A percentile compares a stretch with the other conserved stretches of the same genome.
Evolutionary conservation across 805 yeast genomes (phyloP).

Genomic region (Pichia phayaonensis): DNA sequence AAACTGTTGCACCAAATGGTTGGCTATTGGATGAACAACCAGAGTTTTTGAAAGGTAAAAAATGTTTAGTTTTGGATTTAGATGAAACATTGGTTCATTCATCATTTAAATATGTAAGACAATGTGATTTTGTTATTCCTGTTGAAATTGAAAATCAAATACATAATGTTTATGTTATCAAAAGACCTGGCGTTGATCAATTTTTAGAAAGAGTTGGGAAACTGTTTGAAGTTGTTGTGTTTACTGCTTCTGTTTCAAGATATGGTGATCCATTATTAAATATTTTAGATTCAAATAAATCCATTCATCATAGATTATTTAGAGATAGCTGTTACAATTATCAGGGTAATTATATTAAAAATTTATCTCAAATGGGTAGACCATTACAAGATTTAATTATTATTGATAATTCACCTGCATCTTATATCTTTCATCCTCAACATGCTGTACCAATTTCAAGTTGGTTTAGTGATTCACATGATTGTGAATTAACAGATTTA

Average conservation of each 20-base stretch:
- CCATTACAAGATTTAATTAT: conserved; percentile 81
- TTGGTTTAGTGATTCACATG: conserved; percentile 98
- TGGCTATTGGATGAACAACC: conserved; percentile 55
- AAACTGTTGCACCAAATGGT: conserved; percentile 53
- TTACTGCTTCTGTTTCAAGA: conserved; percentile 91
- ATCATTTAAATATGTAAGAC: conserved; percentile 81
- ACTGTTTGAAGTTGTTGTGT: conserved; percentile 89
- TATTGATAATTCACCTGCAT: conserved; percentile 95
- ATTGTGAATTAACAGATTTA: conserved; percentile 87
- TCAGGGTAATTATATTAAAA: conserved; percentile 92
- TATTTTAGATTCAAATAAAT: conserved; percentile 66
- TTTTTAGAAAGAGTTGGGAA: conserved; percentile 78
- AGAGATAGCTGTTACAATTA: conserved; percentile 91
- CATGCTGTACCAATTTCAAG: conserved; percentile 95
- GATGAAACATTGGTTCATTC: conserved; percentile 97
- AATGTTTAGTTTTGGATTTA: conserved; percentile 84
- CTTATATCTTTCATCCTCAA: conserved; percentile 96
- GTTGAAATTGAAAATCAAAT: conserved; percentile 90
- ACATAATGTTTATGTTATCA: conserved; percentile 92
- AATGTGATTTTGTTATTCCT: conserved; percentile 95
- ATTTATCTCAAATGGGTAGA: conserved; percentile 88
- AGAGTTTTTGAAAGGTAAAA: conserved; percentile 47
- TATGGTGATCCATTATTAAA: conserved; percentile 95
- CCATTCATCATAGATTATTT: conserved; percentile 85
- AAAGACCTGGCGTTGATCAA: conserved; percentile 97